Percentiles rank a stretch among this genome's conserved stretches.
Conservation (phyloP, 148 eudicot genomes). For the Selenicereus undatus region DNA sequence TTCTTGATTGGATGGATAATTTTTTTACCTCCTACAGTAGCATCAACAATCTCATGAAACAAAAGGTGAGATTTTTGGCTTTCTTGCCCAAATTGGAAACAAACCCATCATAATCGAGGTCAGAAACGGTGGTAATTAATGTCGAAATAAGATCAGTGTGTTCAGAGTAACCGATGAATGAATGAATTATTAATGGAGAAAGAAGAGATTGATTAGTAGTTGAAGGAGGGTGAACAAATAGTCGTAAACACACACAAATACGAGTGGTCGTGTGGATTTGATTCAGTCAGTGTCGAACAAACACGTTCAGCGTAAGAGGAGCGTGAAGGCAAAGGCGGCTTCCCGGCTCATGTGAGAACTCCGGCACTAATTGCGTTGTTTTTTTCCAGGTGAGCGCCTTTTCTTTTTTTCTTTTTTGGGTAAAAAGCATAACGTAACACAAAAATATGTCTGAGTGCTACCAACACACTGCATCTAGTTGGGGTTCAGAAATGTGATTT, state of each 20-base stretch:
- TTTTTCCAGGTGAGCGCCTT: too few relatives aligned
- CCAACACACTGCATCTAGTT: too few relatives aligned
- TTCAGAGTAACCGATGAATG: background rate
- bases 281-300: slow-evolving; percentile 6
- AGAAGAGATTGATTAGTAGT: background rate
- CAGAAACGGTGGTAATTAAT: background rate
- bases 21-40: too few relatives aligned
- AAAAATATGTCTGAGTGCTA: too few relatives aligned
- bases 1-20: too few relatives aligned
- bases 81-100: background rate
- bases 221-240: background rate
- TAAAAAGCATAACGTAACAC: too few relatives aligned
- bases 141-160: background rate
- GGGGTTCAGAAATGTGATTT: too few relatives aligned
- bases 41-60: background rate
- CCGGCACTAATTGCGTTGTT: slow-evolving; percentile 4
- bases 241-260: background rate
- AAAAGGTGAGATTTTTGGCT: background rate
- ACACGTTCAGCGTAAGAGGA: slow-evolving; percentile 19
- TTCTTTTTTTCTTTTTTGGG: background rate
- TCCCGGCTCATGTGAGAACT: background rate
- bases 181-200: background rate
- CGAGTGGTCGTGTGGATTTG: background rate
- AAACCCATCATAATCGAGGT: background rate
- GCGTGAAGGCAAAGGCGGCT: background rate